Conservation (phyloP, 108 stramenopile genomes). For the Cyclostephanos invisitatus region DNA sequence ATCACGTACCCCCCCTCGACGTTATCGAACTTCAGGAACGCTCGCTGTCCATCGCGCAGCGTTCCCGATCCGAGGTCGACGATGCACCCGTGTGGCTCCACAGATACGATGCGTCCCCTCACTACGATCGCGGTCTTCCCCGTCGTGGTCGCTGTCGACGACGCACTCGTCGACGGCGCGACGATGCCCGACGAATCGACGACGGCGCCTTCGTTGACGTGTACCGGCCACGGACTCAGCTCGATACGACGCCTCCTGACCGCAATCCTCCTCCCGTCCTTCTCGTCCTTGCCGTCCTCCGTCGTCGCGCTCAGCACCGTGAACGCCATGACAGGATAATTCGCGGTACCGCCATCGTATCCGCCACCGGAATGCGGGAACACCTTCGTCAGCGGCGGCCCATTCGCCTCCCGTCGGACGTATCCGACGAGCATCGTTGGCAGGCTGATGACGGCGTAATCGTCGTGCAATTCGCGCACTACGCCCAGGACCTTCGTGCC, state of each 20-base stretch:
- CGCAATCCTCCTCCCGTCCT: slow-evolving; percentile 7
- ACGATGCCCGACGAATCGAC: background rate
- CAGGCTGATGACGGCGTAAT: slow-evolving; percentile 68
- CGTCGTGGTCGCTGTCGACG: background rate
- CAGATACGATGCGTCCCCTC: slow-evolving; percentile 63
- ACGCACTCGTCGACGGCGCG: background rate
- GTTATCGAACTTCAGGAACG: slow-evolving; percentile 73
- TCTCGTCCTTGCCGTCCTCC: slow-evolving; percentile 10
- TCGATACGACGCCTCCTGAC: slow-evolving; percentile 68
- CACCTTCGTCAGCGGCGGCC: slow-evolving; percentile 44
- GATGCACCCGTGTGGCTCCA: slow-evolving; percentile 85
- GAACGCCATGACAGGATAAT: slow-evolving; percentile 64
- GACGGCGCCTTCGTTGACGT: slow-evolving; percentile 50
- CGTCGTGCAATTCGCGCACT: slow-evolving; percentile 66
- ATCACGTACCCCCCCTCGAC: slow-evolving; percentile 57
- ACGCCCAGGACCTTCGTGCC: slow-evolving; percentile 70
- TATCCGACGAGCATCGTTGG: slow-evolving; percentile 82
- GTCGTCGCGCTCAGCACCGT: slow-evolving; percentile 60
- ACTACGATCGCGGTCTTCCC: slow-evolving; percentile 16
- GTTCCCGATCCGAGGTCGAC: slow-evolving; percentile 56
- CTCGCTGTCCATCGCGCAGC: slow-evolving; percentile 12
- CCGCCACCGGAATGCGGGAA: too few species aligned
- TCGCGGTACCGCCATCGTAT: too few species aligned
- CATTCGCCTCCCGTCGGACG: slow-evolving; percentile 50
- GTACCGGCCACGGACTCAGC: slow-evolving; percentile 59